These are phyloP conservation scores for Tolypocladium tundrense DNA, from an alignment of 2,329 filamentous ascomycete genomes.

Conservation along the genomic window DNA sequence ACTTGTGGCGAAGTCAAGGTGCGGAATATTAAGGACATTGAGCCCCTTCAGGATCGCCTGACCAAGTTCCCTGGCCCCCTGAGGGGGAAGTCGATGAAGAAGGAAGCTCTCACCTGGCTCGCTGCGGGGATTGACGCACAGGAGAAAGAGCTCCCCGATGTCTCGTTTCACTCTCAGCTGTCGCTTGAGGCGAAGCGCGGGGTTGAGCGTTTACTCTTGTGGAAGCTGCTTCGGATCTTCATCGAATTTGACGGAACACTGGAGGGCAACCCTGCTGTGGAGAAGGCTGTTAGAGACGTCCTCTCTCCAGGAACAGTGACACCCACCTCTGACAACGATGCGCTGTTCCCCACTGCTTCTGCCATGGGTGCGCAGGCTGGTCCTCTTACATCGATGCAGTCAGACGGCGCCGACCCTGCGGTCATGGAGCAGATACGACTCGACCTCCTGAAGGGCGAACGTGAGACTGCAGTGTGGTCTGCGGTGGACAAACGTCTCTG, in stretches of 20 bases:
- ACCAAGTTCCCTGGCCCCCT: conserved; percentile 84
- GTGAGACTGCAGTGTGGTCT: conserved; percentile 86
- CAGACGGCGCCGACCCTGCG: conserved; percentile 60
- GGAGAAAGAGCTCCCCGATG: conserved; percentile 47
- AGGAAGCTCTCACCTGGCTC: conserved; percentile 79
- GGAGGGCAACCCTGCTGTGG: conserved; percentile 61
- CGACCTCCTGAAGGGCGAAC: conserved; percentile 66
- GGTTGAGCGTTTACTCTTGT: conserved; percentile 72
- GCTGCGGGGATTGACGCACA: conserved; percentile 62
- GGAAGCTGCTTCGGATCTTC: conserved; percentile 74
- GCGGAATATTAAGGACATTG: conserved; percentile 62
- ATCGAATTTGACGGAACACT: conserved; percentile 79
- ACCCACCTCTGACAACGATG: conserved; percentile 13
- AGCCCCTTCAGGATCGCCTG: conserved; percentile 61
- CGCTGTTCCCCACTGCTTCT: conserved; percentile 11
- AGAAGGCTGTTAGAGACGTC: conserved; percentile 65
- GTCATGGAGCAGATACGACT: conserved; percentile 64
- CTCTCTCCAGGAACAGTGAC: conserved; percentile 48
- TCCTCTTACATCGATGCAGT: conserved; percentile 27
- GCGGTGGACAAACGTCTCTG: conserved; percentile 89
- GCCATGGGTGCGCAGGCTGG: conserved; percentile 14
- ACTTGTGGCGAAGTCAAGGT: conserved; percentile 74
- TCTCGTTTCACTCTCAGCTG: conserved; percentile 36
- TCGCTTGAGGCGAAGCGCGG: conserved; percentile 58
- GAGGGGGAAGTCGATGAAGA: conserved; percentile 88